A percentile compares a stretch with the other conserved stretches of the same genome.
Evolutionary conservation across 305 asterid genomes (phyloP).

Genomic region (Fraxinus paxiana): DNA sequence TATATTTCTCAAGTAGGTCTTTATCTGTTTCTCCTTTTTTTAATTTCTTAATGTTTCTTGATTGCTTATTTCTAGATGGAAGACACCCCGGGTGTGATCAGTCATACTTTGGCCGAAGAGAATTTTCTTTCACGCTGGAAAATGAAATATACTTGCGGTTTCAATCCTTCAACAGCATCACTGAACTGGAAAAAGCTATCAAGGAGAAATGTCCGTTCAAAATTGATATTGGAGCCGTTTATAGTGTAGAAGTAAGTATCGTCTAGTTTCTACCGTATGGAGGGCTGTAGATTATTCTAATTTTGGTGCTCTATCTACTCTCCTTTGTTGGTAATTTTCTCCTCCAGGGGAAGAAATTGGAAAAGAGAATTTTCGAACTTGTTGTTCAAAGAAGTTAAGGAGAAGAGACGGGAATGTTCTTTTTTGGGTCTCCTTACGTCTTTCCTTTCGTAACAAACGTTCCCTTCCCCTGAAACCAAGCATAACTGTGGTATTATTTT

Average conservation of each 20-base stretch:
- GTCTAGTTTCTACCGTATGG: not conserved
- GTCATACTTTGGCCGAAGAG: slow-evolving; percentile 84
- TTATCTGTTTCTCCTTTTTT: slow-evolving; percentile 12
- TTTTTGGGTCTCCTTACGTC: not conserved
- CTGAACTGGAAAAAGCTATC: slow-evolving; percentile 65
- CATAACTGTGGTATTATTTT: not conserved
- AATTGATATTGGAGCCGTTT: slow-evolving; percentile 91
- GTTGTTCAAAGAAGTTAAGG: not conserved
- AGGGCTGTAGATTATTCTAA: not conserved
- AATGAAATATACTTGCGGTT: slow-evolving; percentile 63
- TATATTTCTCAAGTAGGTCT: slow-evolving; percentile 17
- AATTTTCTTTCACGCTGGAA: slow-evolving; percentile 85
- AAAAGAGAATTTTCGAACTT: not conserved
- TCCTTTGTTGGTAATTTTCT: not conserved
- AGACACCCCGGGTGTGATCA: slow-evolving; percentile 94
- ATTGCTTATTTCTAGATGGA: slow-evolving; percentile 53
- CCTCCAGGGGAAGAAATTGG: not conserved
- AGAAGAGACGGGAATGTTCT: not conserved
- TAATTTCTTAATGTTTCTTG: slow-evolving; percentile 1
- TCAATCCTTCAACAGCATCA: slow-evolving; percentile 62
- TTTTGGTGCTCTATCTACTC: not conserved
- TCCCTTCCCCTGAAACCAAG: not conserved
- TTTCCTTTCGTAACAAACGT: not conserved
- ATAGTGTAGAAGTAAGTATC: slow-evolving; percentile 76
- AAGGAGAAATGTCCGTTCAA: slow-evolving; percentile 84